These are phyloP conservation scores for Asterochloris erici DNA, from an alignment of 139 green algal genomes.

Conservation along the genomic window DNA sequence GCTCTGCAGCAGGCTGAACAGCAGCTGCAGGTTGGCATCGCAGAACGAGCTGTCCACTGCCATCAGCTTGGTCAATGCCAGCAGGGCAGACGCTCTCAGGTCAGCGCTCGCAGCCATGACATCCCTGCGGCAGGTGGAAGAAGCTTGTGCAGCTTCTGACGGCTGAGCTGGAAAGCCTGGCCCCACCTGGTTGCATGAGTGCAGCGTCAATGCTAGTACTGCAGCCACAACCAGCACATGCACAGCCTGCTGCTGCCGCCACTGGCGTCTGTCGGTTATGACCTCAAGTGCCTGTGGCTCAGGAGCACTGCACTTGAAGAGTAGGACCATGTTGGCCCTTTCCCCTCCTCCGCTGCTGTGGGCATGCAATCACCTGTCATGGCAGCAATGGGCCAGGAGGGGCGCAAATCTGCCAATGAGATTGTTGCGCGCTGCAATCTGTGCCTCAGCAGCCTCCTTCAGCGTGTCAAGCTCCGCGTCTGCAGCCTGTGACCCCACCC, in stretches of 20 bases:
- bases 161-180: no score
- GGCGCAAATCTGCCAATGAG: conserved; percentile 61
- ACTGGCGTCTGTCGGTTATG: no score
- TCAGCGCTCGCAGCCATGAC: conserved; percentile 32
- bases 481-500: conserved; percentile 51
- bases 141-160: no score
- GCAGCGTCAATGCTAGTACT: no score
- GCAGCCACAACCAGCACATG: no score
- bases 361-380: conserved; percentile 10
- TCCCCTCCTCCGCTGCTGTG: neutral
- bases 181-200: no score
- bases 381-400: conserved; percentile 51
- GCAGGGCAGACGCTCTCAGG: conserved; percentile 68
- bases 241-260: no score
- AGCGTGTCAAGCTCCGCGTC: conserved; percentile 74
- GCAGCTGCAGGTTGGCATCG: conserved; percentile 65
- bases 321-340: no score
- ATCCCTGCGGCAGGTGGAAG: conserved; percentile 9
- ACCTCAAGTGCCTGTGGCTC: no score
- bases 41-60: conserved; percentile 77
- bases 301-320: no score
- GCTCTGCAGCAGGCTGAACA: conserved; percentile 70
- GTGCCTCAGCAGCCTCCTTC: conserved; percentile 51
- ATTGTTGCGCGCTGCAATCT: conserved; percentile 52
- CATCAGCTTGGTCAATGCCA: conserved; percentile 91